Evolutionary conservation across 257 asterid genomes (phyloP).

Genomic region (Solanum sejunctum): DNA sequence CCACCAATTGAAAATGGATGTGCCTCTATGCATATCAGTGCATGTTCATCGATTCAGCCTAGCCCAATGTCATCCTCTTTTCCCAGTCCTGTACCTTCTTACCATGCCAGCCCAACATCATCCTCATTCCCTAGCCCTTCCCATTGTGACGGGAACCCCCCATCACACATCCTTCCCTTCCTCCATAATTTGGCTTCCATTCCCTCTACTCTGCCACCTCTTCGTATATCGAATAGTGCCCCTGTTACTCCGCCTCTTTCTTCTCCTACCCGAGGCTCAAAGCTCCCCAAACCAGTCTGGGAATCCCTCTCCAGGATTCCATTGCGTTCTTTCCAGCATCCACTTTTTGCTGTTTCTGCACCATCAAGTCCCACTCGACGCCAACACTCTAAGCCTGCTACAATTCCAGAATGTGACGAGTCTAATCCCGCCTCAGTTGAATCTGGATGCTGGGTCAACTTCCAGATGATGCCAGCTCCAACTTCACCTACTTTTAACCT

Average conservation of each 20-base stretch:
- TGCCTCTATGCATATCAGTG: neutral
- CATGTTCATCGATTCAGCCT: conserved; percentile 3
- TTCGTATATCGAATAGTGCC: conserved; percentile 10
- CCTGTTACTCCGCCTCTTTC: conserved; percentile 4
- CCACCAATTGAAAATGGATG: neutral
- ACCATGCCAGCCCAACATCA: conserved; percentile 9
- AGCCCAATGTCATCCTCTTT: conserved; percentile 6
- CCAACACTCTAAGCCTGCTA: conserved; percentile 34
- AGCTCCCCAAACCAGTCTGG: neutral
- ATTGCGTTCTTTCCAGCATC: neutral
- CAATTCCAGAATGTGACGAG: conserved; percentile 73
- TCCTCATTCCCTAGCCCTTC: conserved; percentile 8
- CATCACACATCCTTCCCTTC: neutral
- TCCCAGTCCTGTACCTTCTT: conserved; percentile 6
- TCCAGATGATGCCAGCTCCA: conserved; percentile 30
- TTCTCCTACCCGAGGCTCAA: conserved; percentile 1
- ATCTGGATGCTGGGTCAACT: conserved; percentile 28
- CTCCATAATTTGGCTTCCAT: conserved; percentile 3
- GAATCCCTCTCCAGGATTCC: neutral
- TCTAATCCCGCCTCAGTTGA: conserved; percentile 23
- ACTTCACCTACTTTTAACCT: conserved; percentile 62
- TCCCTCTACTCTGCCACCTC: conserved; percentile 6
- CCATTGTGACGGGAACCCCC: neutral
- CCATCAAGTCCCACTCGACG: conserved; percentile 56
- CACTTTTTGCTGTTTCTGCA: conserved; percentile 3